Conservation (phyloP, 306 rosid genomes). For the cucumber (Cucumis sativus) region Cucumber_9930_V3 NC_026660.2:14913501-14914000, state of each 20-base stretch:
- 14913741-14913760: slow-evolving; percentile 53
- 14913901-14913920: slow-evolving; percentile 1
- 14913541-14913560: slow-evolving; percentile 22
- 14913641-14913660: slow-evolving; percentile 54
- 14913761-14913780: slow-evolving; percentile 74
- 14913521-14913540: slow-evolving; percentile 12
- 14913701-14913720: slow-evolving; percentile 72
- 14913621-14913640: slow-evolving; percentile 46
- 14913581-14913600: slow-evolving; percentile 62
- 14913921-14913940: background rate
- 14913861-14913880: slow-evolving; percentile 53
- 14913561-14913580: slow-evolving; percentile 62
- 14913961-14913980: too few species aligned
- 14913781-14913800: slow-evolving; percentile 73
- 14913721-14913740: slow-evolving; percentile 54
- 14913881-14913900: slow-evolving; percentile 14
- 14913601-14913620: slow-evolving; percentile 58
- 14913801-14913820: slow-evolving; percentile 41
- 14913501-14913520: too few species aligned
- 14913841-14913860: slow-evolving; percentile 61
- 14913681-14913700: slow-evolving; percentile 45
- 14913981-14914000: too few species aligned
- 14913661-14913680: slow-evolving; percentile 45
- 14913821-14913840: slow-evolving; percentile 62
- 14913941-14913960: too few species aligned